Evolutionary conservation across 1,284 basidiomycete species (phyloP).

Genomic region (Fistulinella cinereoalba): DNA sequence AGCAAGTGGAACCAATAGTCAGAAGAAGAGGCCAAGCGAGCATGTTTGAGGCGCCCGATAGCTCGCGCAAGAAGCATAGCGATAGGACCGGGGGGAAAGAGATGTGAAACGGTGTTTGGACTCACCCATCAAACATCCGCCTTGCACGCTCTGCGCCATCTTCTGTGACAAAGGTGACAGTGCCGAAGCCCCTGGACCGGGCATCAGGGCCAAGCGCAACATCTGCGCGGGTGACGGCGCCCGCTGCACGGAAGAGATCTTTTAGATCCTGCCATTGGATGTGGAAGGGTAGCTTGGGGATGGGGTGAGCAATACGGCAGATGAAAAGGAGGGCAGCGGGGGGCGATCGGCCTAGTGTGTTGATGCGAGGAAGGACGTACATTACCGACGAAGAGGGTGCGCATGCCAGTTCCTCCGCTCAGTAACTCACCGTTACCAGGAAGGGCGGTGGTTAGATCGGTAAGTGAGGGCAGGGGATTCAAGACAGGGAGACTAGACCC

Average conservation of each 20-base stretch:
- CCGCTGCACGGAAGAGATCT: constrained; percentile 92
- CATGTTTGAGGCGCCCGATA: neutral
- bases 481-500: constrained; percentile 14
- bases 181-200: constrained; percentile 89
- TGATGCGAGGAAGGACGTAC: constrained; percentile 38
- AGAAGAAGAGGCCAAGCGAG: neutral
- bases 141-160: constrained; percentile 86
- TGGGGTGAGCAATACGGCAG: constrained; percentile 20
- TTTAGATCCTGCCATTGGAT: constrained; percentile 99
- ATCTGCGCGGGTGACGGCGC: constrained; percentile 91
- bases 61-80: too few relatives aligned
- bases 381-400: constrained; percentile 74
- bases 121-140: constrained; percentile 82
- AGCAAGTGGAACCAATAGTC: constrained; percentile 8
- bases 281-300: constrained; percentile 82
- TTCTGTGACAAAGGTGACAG: constrained; percentile 91
- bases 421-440: constrained; percentile 23
- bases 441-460: constrained; percentile 17
- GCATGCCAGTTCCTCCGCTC: constrained; percentile 35
- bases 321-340: neutral
- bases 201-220: constrained; percentile 93
- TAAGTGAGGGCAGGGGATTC: constrained; percentile 15
- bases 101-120: constrained; percentile 9
- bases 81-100: too few relatives aligned
- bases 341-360: constrained; percentile 2